A percentile compares a stretch with the other conserved stretches of the same genome.
Conservation (phyloP, 2,329 filamentous ascomycete species). For the Monosporascus sp. region DNA sequence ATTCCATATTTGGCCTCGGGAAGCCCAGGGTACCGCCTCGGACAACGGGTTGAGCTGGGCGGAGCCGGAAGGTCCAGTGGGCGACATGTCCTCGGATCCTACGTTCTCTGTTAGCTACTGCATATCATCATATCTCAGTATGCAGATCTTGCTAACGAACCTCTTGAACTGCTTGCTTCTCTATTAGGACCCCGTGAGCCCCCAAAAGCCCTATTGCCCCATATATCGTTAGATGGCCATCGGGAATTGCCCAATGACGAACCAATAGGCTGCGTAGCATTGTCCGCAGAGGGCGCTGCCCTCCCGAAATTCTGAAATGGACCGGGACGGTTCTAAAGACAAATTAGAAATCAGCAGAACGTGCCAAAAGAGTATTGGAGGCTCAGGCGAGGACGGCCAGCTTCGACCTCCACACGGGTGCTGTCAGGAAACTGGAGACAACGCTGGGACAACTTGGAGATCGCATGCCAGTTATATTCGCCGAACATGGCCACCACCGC, state of each 20-base stretch:
- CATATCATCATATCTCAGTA: background rate
- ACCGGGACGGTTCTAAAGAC: constrained; percentile 18
- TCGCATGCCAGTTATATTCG: too few species aligned
- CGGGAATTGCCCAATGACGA: constrained; percentile 30
- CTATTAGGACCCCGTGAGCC: constrained; percentile 40
- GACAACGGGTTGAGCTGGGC: constrained; percentile 64
- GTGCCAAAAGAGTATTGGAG: background rate
- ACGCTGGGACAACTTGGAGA: too few species aligned
- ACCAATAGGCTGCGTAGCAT: constrained; percentile 33
- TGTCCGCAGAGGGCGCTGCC: constrained; percentile 26
- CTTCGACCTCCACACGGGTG: background rate
- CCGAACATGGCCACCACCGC: too few species aligned
- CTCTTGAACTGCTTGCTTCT: constrained; percentile 41
- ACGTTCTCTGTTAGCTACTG: constrained; percentile 15
- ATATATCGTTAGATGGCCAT: constrained; percentile 41
- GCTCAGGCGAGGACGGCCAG: too few species aligned
- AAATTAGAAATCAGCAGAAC: background rate
- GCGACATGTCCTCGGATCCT: constrained; percentile 34
- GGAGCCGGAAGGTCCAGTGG: constrained; percentile 59
- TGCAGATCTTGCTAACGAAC: constrained; percentile 30
- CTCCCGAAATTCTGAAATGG: constrained; percentile 33
- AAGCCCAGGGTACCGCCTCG: constrained; percentile 60
- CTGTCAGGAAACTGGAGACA: too few species aligned
- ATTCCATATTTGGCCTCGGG: constrained; percentile 54
- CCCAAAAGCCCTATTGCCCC: constrained; percentile 42